phyloP scores from a whole-genome alignment of 768 basidiomycete genomes.

The Calvatia gigantea region DNA sequence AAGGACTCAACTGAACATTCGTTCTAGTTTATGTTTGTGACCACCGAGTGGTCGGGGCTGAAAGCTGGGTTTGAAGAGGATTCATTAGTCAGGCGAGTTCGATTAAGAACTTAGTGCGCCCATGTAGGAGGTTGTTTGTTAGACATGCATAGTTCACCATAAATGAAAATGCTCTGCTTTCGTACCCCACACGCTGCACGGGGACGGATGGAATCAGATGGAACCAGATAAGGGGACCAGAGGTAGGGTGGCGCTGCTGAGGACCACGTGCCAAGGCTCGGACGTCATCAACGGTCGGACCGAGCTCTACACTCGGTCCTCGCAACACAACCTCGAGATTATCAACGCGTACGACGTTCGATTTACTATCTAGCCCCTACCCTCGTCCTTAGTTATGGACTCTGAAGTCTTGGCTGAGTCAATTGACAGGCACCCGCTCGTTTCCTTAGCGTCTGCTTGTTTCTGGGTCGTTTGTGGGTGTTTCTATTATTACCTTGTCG shows the following conservation, averaged over 20 bases:
- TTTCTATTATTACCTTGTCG: neutral
- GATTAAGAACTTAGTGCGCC: neutral
- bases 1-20: constrained; percentile 87
- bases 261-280: constrained; percentile 4
- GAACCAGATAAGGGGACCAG: neutral
- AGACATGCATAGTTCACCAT: too few species aligned
- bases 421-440: constrained; percentile 59
- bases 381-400: constrained; percentile 28
- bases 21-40: constrained; percentile 46
- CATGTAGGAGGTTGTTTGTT: neutral
- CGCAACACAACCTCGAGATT: neutral
- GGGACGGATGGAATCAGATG: too few species aligned
- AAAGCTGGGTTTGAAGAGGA: neutral
- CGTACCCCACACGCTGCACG: too few species aligned
- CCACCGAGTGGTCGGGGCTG: neutral
- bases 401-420: constrained; percentile 30
- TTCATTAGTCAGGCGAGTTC: neutral
- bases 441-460: constrained; percentile 74
- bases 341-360: constrained; percentile 12
- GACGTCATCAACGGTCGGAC: constrained; percentile 4
- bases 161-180: too few species aligned
- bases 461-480: constrained; percentile 82
- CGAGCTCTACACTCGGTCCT: neutral
- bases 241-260: neutral
- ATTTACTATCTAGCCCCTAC: constrained; percentile 1